Base-by-base conservation (phyloP, 1,139 yeast genomes). In the Yamadazyma atmosphaerica region DNA sequence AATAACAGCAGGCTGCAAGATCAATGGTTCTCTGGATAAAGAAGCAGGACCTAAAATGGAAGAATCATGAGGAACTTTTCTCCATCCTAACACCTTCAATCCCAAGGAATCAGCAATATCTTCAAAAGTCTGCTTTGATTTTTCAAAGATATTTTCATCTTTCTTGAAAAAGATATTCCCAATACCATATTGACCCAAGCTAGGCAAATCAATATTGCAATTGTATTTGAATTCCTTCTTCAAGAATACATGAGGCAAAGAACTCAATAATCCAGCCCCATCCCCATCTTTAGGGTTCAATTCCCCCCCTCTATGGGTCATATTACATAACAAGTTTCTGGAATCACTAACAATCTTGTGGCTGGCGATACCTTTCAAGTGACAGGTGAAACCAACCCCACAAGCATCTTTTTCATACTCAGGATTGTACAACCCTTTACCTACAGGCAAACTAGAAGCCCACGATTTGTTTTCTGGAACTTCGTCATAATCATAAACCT, bases 231-330 rank as follows among this genome's bases (percentile, higher is more conserved):
- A 90, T 66, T 92, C 98, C 60, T 92, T 80, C 45, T 66, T 65
- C 70, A 92, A 81, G 61, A 92, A 87, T 50, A 77, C 82, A 67
- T 90, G 96, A 31, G 98, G 97, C 47, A 92, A 81, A 32, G 96
- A 85, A 37, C 94, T 80, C 77, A 92, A 80, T 46, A 92, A 89
- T 62, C 98, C 98, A 31, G 98, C 98, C 66, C 98, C 98, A 61
- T 92, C 98, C 65, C 98, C 98, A 60, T 92, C 97, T 55, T 90
- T 81, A 21, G 98, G 95, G 59, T 89, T 96, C 34, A 95, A 81
- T 46, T 90, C 97, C 35, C 98, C 98, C 59, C 98, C 98, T 69
- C 98, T 81, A 64, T 92, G 98, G 46, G 97, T 86, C 98, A 92
- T 92, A 66, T 92, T 92, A 72, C 98, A 90, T 44, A 92, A 80